phyloP scores from a whole-genome alignment of 2,329 filamentous ascomycete species.

The Diaporthe velutina region DNA sequence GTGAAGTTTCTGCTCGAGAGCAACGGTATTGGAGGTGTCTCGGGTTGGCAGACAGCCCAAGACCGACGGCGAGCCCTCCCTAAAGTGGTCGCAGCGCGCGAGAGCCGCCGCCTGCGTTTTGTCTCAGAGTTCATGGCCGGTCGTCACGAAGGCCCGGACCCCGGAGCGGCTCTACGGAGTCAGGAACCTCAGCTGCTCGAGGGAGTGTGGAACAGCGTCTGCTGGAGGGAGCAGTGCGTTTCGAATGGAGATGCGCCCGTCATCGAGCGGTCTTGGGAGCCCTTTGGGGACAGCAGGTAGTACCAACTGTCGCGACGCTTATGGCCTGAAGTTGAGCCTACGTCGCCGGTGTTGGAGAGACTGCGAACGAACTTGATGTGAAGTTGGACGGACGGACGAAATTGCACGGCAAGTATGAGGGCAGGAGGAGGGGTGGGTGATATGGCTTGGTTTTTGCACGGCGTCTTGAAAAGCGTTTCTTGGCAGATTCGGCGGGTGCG shows the following conservation, averaged over 20 bases:
- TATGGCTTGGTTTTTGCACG: slow-evolving; percentile 30
- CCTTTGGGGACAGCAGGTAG: slow-evolving; percentile 44
- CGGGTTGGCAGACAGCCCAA: slow-evolving; percentile 63
- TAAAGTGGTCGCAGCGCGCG: slow-evolving; percentile 68
- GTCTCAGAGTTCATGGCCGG: slow-evolving; percentile 32
- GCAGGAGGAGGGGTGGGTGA: neutral
- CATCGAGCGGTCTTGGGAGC: slow-evolving; percentile 60
- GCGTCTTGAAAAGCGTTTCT: slow-evolving; percentile 32
- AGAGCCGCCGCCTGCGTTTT: slow-evolving; percentile 62
- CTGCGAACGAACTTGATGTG: slow-evolving; percentile 21
- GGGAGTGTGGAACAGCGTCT: slow-evolving; percentile 60
- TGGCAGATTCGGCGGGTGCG: slow-evolving; percentile 24
- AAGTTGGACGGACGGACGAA: slow-evolving; percentile 1
- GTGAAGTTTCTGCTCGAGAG: slow-evolving; percentile 77
- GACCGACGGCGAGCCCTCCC: slow-evolving; percentile 62
- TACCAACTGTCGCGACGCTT: slow-evolving; percentile 24
- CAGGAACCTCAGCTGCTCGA: slow-evolving; percentile 53
- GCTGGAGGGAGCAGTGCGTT: slow-evolving; percentile 61
- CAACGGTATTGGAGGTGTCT: slow-evolving; percentile 63
- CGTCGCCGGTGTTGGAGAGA: slow-evolving; percentile 3
- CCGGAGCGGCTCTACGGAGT: slow-evolving; percentile 49
- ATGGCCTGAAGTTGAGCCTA: slow-evolving; percentile 25
- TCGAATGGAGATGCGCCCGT: slow-evolving; percentile 55
- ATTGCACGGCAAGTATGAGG: neutral
- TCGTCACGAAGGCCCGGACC: slow-evolving; percentile 22